Percentiles rank a stretch among this genome's conserved stretches.
Evolutionary conservation across 257 asterid species (phyloP).

Genomic region (Nicotiana knightiana): DNA sequence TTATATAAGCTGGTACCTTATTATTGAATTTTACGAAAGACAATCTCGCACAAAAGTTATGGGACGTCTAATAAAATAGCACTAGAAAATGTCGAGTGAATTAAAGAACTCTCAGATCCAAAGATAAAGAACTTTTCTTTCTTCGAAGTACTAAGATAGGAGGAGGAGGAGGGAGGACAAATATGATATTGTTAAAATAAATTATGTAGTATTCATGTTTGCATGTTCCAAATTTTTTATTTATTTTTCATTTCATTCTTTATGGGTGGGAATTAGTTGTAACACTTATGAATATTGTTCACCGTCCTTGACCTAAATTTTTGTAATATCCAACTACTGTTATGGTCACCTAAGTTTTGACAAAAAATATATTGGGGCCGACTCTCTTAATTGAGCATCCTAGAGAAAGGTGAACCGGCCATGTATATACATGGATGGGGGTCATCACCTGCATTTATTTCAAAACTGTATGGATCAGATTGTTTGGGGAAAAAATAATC

Average conservation of each 20-base stretch:
- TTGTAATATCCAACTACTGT: background rate
- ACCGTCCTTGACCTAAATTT: slow-evolving; percentile 1
- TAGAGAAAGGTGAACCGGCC: background rate
- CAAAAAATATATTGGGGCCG: background rate
- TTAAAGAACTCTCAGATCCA: background rate
- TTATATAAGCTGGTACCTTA: background rate
- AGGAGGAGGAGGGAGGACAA: background rate
- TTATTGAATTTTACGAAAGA: no score
- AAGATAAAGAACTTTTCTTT: background rate
- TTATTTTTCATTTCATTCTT: background rate
- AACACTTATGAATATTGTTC: background rate
- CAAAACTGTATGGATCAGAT: no score
- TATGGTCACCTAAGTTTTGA: background rate
- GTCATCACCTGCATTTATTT: background rate
- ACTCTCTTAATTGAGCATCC: background rate
- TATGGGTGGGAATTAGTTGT: slow-evolving; percentile 5
- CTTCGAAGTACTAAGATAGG: background rate
- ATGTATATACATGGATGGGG: background rate
- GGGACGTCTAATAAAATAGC: background rate
- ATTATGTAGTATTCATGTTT: background rate
- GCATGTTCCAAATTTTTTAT: no score
- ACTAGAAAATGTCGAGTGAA: background rate
- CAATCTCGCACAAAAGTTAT: background rate
- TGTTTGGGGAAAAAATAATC: no score
- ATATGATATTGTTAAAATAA: no score